These are phyloP conservation scores for Phytophthora cajani DNA, from an alignment of 352 stramenopile genomes.

Conservation along the genomic window DNA sequence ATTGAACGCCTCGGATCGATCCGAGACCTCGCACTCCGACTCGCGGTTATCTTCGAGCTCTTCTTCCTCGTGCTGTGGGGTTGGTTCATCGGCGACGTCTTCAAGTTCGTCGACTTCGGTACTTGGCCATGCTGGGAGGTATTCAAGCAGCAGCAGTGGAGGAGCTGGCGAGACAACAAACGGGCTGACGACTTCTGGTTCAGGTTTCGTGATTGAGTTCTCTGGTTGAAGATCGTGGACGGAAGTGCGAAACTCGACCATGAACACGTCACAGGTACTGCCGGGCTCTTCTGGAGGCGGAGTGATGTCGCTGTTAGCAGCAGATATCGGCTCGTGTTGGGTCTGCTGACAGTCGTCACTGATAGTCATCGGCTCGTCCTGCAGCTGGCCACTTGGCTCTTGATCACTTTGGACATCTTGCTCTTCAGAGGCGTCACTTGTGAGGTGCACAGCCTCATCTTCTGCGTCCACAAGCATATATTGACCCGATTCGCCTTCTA, in stretches of 20 bases:
- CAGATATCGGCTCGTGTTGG: not conserved
- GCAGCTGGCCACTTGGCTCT: not conserved
- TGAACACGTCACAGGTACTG: not conserved
- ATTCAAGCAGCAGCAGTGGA: conserved; percentile 27
- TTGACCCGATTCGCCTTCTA: not conserved
- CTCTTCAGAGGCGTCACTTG: not conserved
- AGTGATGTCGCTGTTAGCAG: not conserved
- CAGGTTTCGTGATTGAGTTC: not conserved
- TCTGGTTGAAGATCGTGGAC: not conserved
- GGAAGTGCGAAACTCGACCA: not conserved
- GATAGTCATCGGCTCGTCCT: not conserved
- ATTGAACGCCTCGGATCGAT: conserved; percentile 27
- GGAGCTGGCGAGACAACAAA: not conserved
- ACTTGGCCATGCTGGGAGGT: conserved; percentile 6
- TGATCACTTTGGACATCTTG: not conserved
- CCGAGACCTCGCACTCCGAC: conserved; percentile 28
- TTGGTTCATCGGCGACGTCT: not conserved
- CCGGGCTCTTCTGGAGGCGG: not conserved
- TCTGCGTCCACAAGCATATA: not conserved
- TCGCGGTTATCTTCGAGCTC: conserved; percentile 9
- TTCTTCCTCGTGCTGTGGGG: not conserved
- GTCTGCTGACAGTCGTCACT: not conserved
- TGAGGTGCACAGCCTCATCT: not conserved
- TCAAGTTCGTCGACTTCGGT: not conserved
- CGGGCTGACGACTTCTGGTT: not conserved